These are phyloP conservation scores for Suhomyces guaymorum DNA, from an alignment of 1,139 yeast species.

Conservation along the genomic window DNA sequence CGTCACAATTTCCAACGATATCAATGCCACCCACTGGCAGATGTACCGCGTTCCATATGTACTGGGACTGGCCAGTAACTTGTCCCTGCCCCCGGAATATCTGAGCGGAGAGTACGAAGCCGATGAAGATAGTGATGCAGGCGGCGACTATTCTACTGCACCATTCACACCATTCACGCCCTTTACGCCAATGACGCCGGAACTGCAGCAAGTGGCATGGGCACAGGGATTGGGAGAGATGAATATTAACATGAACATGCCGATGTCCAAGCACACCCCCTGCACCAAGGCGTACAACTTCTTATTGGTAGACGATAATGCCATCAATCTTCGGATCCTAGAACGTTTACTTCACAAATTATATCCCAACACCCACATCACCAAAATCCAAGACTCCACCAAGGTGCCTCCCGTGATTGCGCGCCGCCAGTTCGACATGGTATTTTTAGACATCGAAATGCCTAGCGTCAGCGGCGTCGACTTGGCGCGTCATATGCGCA, in stretches of 20 bases:
- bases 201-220: too few species aligned
- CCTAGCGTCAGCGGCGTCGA: constrained; percentile 47
- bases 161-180: constrained; percentile 16
- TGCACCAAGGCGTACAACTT: too few species aligned
- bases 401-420: constrained; percentile 27
- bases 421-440: constrained; percentile 30
- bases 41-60: constrained; percentile 8
- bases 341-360: constrained; percentile 33
- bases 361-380: constrained; percentile 36
- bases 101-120: constrained; percentile 9
- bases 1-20: constrained; percentile 15
- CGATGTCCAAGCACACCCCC: constrained; percentile 23
- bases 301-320: constrained; percentile 46
- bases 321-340: constrained; percentile 42
- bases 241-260: constrained; percentile 4
- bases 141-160: constrained; percentile 2
- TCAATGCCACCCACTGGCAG: constrained; percentile 10
- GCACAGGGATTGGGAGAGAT: too few species aligned
- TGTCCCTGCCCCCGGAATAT: constrained; percentile 15
- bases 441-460: constrained; percentile 51
- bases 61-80: constrained; percentile 4
- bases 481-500: constrained; percentile 34
- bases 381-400: constrained; percentile 34
- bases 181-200: constrained; percentile 15
- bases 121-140: constrained; percentile 8